A percentile compares a stretch with the other conserved stretches of the same genome.
phyloP scores from a whole-genome alignment of 371 early-diverging fungal species.

The Lichtheimia ornata region DNA sequence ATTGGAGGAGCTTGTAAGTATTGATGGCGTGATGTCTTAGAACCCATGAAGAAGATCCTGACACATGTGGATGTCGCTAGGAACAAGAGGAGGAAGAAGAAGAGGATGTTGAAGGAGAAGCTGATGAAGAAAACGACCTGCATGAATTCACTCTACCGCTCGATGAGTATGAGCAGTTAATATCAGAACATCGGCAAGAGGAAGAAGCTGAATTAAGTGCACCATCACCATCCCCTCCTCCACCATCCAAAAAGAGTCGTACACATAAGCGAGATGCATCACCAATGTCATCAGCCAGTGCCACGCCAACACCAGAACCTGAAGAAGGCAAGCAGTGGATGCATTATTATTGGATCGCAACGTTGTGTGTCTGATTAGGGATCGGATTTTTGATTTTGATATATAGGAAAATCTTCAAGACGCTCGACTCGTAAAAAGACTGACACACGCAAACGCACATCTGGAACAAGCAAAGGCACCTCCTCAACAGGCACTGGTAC shows the following conservation, averaged over 20 bases:
- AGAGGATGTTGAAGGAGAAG: constrained; percentile 52
- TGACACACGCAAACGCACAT: constrained; percentile 8
- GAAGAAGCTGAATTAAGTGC: constrained; percentile 29
- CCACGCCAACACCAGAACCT: constrained; percentile 62
- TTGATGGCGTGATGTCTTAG: neutral
- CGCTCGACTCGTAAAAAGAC: constrained; percentile 11
- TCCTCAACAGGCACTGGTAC: neutral
- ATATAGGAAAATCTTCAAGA: constrained; percentile 5
- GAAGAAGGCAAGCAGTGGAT: constrained; percentile 48
- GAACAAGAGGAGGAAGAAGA: constrained; percentile 14
- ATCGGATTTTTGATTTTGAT: neutral
- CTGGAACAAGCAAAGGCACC: neutral
- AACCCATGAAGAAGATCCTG: neutral
- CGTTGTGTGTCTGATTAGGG: neutral
- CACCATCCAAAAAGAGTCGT: constrained; percentile 45
- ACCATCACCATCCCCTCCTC: constrained; percentile 20
- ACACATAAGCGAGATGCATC: constrained; percentile 52
- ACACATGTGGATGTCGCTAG: neutral
- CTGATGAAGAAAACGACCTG: constrained; percentile 34
- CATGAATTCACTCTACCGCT: constrained; percentile 59
- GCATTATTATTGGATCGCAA: too few species aligned
- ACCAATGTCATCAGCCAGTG: constrained; percentile 52
- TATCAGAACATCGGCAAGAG: constrained; percentile 57
- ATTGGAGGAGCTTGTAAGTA: constrained; percentile 56
- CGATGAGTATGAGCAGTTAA: constrained; percentile 59